Evolutionary conservation across 495 filamentous ascomycete species (phyloP), one percentile per base, ranked within the genome.

Genomic region (Platismatia glauca): DNA sequence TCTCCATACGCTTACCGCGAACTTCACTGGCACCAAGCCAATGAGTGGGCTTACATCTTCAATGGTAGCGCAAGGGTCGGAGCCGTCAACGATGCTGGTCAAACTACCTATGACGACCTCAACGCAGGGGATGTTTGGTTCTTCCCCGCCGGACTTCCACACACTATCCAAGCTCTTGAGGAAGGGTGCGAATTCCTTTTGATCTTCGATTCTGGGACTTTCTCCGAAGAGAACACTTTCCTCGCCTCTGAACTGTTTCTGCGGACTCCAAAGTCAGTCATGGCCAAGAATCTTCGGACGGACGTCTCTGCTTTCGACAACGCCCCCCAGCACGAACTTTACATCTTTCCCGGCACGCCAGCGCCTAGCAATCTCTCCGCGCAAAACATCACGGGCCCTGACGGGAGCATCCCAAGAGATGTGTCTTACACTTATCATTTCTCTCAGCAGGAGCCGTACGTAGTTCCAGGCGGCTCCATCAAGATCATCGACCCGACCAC

Each of bases 21-120:
- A 64, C 74, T 90, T 27, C 87, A 90, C 68, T 89, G 86, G 87
- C 87, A 90, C 65, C 83, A 83, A 22, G 83, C 86, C 0, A 75
- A 71, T 58, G 86, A 90, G 68, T 89, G 87, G 87, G 79, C 82
- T 2, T 67, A 85, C 33, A 76, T 89, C 0, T 66, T 89, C 56
- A 87, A 86, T 66, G 87, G 87, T 1, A 82, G 82, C 46, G 84
- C 82, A 22, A 76, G 86, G 27, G 80, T 81, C n/a, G 67, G 73
- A 69, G 81, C 84, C 13, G 76, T 89, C 41, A 82, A 89, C 63
- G 77, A 83, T 27, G 77, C 86, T 22, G 85, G 86, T 2, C 73
- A 83, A 55, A 84, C 79, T 2, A 87, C 87, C 60, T 70, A 86
- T 37, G 86, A 89, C 68, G 87, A 89, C 59, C 67, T 89, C 9